Base-by-base conservation (phyloP, 495 filamentous ascomycete genomes). In the Neurospora sp. region DNA sequence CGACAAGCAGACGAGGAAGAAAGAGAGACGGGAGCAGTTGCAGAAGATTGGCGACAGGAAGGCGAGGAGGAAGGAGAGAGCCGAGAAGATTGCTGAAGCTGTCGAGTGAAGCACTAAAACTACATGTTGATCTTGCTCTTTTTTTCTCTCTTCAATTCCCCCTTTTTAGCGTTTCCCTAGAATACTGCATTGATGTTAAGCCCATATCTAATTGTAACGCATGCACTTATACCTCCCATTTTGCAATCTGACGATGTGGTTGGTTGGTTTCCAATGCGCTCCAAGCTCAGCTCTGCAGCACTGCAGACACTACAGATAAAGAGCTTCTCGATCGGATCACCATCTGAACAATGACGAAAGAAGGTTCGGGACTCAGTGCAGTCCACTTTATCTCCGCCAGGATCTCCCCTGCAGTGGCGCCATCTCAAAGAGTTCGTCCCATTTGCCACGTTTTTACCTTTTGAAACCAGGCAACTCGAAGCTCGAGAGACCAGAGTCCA, bases 1-100 rank as follows among this genome's bases (percentile, higher is more conserved):
- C 39, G 88, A 85, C 59, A 87, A 84, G 80, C 85, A 82, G 71
- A 82, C 81, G 9, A 79, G 86, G 72, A 84, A 84, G 76, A 77
- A 83, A 70, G 82, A 84, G 77, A 82, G 85, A 77, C 81, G 83
- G 35, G 81, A 84, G 74, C 71, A 80, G 77, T 76, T 85, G 42
- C 69, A 82, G 75, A 75, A 78, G 48, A 45, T 42, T 38, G 72
- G 70, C 5, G 70, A 45, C 39, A 75, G 74, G 73, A 79, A 80
- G 72, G 70, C 77, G 22, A 73, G 78, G 70, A 75, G 77, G 69
- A 79, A 79, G 68, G 77, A 76, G 72, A 74, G 78, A 59, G 76
- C 74, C 38, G 78, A 72, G 72, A 74, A 79, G 73, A 38, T 79
- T 48, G 76, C 40, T 2, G 74, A 75, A 59, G 73, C 9, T 22